phyloP scores from a whole-genome alignment of 2,329 filamentous ascomycete genomes.

The Monosporascus sp. region DNA sequence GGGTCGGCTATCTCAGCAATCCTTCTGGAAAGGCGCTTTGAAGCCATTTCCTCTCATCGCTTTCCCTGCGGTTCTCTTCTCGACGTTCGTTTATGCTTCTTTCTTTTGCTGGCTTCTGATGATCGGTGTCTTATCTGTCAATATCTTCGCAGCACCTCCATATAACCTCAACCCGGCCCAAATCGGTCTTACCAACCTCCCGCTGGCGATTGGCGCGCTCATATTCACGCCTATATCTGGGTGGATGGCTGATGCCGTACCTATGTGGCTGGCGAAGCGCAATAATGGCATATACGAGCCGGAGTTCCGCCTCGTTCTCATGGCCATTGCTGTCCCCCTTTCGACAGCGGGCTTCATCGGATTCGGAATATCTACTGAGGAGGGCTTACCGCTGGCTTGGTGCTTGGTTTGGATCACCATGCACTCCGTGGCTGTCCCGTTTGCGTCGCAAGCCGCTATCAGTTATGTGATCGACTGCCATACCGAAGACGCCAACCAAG shows the following conservation, averaged over 20 bases:
- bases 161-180: conserved; percentile 17
- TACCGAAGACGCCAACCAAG: conserved; percentile 18
- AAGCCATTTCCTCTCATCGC: conserved; percentile 22
- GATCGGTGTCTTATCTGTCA: conserved; percentile 18
- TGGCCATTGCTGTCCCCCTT: conserved; percentile 14
- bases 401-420: conserved; percentile 19
- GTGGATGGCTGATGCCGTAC: conserved; percentile 18
- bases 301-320: conserved; percentile 18
- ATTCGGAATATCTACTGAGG: conserved; percentile 10
- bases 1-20: conserved; percentile 20
- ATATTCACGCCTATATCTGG: conserved; percentile 17
- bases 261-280: conserved; percentile 18
- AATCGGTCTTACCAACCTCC: conserved; percentile 18
- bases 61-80: conserved; percentile 21
- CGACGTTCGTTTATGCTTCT: conserved; percentile 18
- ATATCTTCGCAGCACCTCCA: conserved; percentile 14
- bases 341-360: conserved; percentile 18
- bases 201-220: conserved; percentile 14
- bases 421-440: conserved; percentile 18
- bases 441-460: conserved; percentile 17
- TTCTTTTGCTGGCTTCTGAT: conserved; percentile 20
- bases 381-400: conserved; percentile 12
- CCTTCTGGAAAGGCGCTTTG: conserved; percentile 19
- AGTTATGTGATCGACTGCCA: conserved; percentile 21
- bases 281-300: conserved; percentile 18